Evolutionary conservation across 495 filamentous ascomycete species (phyloP).

Genomic region (Ramalina peruviana): DNA sequence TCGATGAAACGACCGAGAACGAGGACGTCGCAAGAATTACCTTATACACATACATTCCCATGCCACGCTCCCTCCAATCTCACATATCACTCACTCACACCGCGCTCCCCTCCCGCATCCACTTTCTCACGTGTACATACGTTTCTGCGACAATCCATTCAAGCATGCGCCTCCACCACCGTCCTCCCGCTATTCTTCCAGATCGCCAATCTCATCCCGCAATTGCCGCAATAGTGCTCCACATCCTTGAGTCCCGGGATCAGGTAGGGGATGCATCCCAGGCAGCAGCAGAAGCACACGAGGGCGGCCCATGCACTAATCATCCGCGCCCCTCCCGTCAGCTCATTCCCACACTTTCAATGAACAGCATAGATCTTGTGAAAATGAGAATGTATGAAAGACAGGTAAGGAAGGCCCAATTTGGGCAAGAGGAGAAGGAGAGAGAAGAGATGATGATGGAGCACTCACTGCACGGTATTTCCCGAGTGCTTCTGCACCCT

Average conservation of each 20-base stretch:
- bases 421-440: background rate
- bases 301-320: conserved; percentile 36
- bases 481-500: conserved; percentile 26
- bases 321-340: background rate
- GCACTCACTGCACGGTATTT: conserved; percentile 36
- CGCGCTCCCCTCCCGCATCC: background rate
- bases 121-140: background rate
- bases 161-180: conserved; percentile 25
- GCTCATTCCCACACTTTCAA: too few species aligned
- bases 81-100: too few species aligned
- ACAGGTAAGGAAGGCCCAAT: background rate
- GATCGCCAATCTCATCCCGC: conserved; percentile 31
- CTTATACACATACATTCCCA: too few species aligned
- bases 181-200: conserved; percentile 39
- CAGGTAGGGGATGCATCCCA: conserved; percentile 40
- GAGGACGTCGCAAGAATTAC: too few species aligned
- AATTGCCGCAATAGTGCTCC: conserved; percentile 37
- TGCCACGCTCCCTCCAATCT: too few species aligned
- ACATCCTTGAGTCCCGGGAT: conserved; percentile 37
- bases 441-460: background rate
- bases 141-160: background rate
- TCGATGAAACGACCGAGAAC: too few species aligned
- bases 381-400: background rate
- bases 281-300: conserved; percentile 30
- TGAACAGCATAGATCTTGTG: background rate